Evolutionary conservation across 305 asterid genomes (phyloP).

Genomic region (Fraxinus sp.): DNA sequence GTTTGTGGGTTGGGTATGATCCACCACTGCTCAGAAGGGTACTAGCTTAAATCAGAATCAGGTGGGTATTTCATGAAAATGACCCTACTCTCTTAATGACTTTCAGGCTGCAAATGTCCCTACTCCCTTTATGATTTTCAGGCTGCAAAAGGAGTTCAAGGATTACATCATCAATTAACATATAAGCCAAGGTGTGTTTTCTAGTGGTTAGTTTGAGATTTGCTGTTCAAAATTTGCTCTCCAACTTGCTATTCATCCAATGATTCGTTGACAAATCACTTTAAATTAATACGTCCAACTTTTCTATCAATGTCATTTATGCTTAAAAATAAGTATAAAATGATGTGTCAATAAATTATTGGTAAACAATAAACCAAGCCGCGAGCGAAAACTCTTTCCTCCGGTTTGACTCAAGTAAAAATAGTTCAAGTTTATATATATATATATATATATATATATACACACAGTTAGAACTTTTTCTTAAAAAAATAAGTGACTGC

Average conservation of each 20-base stretch:
- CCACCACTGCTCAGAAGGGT: neutral
- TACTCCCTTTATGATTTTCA: neutral
- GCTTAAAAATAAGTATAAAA: too few species aligned
- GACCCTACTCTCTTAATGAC: neutral
- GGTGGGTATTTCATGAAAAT: neutral
- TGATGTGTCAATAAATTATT: too few species aligned
- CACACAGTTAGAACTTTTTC: too few species aligned
- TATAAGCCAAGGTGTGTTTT: neutral
- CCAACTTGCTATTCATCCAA: neutral
- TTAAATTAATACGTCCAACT: neutral
- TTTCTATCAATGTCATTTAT: neutral
- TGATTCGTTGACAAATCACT: neutral
- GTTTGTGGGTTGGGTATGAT: neutral
- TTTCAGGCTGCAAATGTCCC: neutral
- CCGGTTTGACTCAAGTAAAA: too few species aligned
- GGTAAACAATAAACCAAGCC: neutral
- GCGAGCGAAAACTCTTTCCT: neutral
- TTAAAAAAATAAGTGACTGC: too few species aligned
- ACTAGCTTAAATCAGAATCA: neutral
- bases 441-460: too few species aligned
- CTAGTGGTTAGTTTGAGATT: neutral
- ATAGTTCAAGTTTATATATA: too few species aligned
- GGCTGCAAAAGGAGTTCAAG: neutral
- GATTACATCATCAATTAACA: neutral
- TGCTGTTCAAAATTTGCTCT: neutral